These are phyloP conservation scores for Saccharata proteae DNA, from an alignment of 2,329 filamentous ascomycete species.

Conservation along the genomic window DNA sequence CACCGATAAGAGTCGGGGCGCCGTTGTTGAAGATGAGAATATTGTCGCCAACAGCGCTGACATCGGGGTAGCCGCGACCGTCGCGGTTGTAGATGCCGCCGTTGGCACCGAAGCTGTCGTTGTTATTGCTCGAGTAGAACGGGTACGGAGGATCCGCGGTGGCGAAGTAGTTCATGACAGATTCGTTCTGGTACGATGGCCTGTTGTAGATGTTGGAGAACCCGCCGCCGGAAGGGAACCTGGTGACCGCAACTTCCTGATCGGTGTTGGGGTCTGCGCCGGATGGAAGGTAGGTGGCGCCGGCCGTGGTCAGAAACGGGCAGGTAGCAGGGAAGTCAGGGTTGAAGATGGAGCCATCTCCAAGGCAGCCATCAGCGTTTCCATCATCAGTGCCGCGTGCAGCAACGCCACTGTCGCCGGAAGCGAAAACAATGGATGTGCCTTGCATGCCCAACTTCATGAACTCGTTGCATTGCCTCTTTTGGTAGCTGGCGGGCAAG, in stretches of 20 bases:
- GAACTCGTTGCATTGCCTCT: no score
- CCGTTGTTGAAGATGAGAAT: background rate
- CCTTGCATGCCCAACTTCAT: slow-evolving; percentile 40
- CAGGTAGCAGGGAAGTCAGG: slow-evolving; percentile 16
- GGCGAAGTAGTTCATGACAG: background rate
- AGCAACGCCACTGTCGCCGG: slow-evolving; percentile 36
- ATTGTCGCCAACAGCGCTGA: background rate
- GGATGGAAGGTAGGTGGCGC: slow-evolving; percentile 10
- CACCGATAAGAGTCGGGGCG: slow-evolving; percentile 27
- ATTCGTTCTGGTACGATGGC: background rate
- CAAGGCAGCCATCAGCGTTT: no score
- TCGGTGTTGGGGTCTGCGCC: slow-evolving; percentile 7
- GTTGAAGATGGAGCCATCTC: slow-evolving; percentile 21
- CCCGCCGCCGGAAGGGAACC: slow-evolving; percentile 25
- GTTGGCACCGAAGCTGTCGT: background rate
- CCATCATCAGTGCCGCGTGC: no score
- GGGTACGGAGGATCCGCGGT: background rate
- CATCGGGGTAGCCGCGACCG: slow-evolving; percentile 3
- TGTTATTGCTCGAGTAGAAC: background rate
- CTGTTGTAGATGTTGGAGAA: slow-evolving; percentile 10
- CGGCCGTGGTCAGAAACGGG: slow-evolving; percentile 19
- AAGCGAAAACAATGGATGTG: slow-evolving; percentile 36
- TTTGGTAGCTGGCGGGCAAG: slow-evolving; percentile 42
- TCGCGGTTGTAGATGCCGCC: background rate
- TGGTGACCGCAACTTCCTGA: slow-evolving; percentile 10